Base-by-base conservation (phyloP, 2,329 filamentous ascomycete species). In the Emergomyces orientalis region DNA sequence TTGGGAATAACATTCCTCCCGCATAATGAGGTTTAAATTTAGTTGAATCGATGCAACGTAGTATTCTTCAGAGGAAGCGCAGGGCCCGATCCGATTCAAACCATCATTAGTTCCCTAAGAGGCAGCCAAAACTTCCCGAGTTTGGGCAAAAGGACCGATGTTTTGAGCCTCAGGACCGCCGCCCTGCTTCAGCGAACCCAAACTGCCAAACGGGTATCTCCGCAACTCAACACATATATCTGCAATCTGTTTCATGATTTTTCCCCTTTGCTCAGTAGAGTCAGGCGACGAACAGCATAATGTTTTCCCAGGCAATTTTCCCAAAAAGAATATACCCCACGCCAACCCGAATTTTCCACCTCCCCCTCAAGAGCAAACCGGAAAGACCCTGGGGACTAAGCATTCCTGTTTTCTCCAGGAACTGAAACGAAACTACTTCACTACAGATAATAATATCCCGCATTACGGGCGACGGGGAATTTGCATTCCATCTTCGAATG, bases 211-310 rank as follows among this genome's bases (percentile, higher is more conserved):
- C 0, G 75, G 72, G 56, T 74, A 67, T 55, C 69, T 73, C n/a
- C 69, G 59, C 62, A 80, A 68, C 64, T 79, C 75, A 14, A 78
- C 69, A 59, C 74, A 76, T 7, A 73, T 70, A 64, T 79, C 73
- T 0, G 72, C 74, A 27, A 79, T 67, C 59, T 79, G 75, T 4
- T 61, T 57, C 68, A 76, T 75, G 0, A 79, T 68, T 57, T 73
- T 77, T 25, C 39, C 58, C n/a, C 64, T 73, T 61, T 78, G 75
- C 39, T 75, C 8, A n/a, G n/a, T n/a, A n/a, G n/a, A n/a, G n/a
- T n/a, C n/a, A n/a, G n/a, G n/a, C n/a, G n/a, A n/a, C n/a, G n/a
- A n/a, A n/a, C n/a, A n/a, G n/a, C n/a, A n/a, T n/a, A n/a, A n/a
- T n/a, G n/a, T n/a, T n/a, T n/a, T n/a, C n/a, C n/a, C n/a, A n/a